Percentiles rank a stretch among this genome's conserved stretches.
Conservation (phyloP, 2,329 filamentous ascomycete genomes). For the Fusarium sp. region DNA sequence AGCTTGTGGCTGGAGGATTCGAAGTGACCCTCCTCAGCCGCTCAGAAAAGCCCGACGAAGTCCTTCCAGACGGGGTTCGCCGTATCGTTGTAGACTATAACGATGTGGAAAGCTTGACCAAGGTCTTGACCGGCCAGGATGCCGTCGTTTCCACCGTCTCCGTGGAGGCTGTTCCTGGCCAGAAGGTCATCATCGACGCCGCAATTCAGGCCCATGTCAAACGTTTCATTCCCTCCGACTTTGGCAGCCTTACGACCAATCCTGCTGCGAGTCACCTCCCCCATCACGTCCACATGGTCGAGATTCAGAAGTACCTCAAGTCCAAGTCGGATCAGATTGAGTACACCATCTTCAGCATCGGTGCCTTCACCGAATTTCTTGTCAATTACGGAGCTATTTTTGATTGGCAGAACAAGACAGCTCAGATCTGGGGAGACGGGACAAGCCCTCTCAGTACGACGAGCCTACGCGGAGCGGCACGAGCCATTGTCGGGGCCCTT, state of each 20-base stretch:
- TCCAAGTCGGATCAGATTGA: background rate
- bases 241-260: background rate
- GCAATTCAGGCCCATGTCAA: background rate
- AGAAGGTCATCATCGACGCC: background rate
- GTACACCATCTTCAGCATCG: background rate
- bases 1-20: background rate
- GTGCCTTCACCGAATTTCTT: background rate
- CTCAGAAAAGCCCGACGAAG: background rate
- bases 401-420: background rate
- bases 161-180: background rate
- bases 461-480: background rate
- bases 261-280: background rate
- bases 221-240: background rate
- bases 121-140: background rate
- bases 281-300: background rate
- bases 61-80: background rate
- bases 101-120: background rate
- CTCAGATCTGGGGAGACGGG: background rate
- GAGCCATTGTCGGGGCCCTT: background rate
- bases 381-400: background rate
- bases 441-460: background rate
- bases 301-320: background rate
- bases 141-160: background rate
- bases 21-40: background rate
- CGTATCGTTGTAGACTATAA: background rate